Percentiles rank a stretch among this genome's conserved stretches.
Conservation (phyloP, 1,284 basidiomycete species). For the Coniophora puteana region DNA sequence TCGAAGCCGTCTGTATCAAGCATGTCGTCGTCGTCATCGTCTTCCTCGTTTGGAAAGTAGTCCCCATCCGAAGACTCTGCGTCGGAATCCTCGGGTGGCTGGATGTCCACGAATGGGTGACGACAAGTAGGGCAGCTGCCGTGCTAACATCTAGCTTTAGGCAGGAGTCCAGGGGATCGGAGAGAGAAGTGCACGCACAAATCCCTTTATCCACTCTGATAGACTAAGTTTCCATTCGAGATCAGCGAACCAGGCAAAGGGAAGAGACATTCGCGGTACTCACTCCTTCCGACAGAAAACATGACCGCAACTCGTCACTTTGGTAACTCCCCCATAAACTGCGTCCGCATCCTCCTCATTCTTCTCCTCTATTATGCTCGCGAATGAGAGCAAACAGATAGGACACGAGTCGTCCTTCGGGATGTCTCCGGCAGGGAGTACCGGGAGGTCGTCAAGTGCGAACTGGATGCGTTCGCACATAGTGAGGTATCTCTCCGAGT, state of each 20-base stretch:
- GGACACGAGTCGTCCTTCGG: conserved; percentile 53
- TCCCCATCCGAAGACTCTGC: conserved; percentile 65
- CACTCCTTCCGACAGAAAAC: conserved; percentile 66
- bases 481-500: conserved; percentile 8
- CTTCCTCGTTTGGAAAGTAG: conserved; percentile 55
- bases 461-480: conserved; percentile 19
- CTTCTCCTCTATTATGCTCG: conserved; percentile 36
- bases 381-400: conserved; percentile 57
- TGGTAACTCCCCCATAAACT: conserved; percentile 42
- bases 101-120: conserved; percentile 51
- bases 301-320: conserved; percentile 56
- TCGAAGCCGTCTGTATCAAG: conserved; percentile 40
- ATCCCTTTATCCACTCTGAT: conserved; percentile 57
- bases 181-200: conserved; percentile 32
- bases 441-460: conserved; percentile 39
- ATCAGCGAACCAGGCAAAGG: conserved; percentile 1
- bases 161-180: conserved; percentile 1
- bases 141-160: conserved; percentile 41
- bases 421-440: conserved; percentile 38
- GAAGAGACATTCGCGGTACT: conserved; percentile 21
- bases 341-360: conserved; percentile 11
- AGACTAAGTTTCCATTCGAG: conserved; percentile 36
- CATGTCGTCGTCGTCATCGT: conserved; percentile 44
- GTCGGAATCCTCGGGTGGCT: conserved; percentile 47
- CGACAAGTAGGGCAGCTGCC: conserved; percentile 71